Percentiles rank a stretch among this genome's conserved stretches.
Evolutionary conservation across 345 rosid species (phyloP).

Genomic region (Mallotus nudiflorus): DNA sequence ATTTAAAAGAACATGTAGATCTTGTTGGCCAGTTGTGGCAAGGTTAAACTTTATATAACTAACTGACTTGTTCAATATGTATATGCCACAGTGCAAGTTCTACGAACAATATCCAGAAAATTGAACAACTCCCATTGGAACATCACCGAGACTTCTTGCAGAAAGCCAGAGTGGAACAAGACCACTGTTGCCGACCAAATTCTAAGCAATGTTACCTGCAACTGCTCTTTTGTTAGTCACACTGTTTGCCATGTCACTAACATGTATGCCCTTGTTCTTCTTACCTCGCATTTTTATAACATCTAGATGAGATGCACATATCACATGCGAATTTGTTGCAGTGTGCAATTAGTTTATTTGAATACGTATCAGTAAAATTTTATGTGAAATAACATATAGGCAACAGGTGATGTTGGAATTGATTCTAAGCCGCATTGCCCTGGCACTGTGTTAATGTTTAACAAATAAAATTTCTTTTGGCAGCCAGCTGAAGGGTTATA

Average conservation of each 20-base stretch:
- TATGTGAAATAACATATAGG: no score
- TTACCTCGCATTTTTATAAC: background rate
- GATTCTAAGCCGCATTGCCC: no score
- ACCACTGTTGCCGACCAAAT: background rate
- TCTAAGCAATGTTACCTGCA: slow-evolving; percentile 44
- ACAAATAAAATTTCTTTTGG: background rate
- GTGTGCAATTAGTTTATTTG: no score
- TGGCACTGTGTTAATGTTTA: background rate
- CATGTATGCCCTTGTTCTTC: slow-evolving; percentile 45
- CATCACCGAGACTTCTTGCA: slow-evolving; percentile 45
- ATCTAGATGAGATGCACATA: no score
- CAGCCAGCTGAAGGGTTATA: slow-evolving; percentile 57
- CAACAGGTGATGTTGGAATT: no score
- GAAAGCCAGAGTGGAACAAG: slow-evolving; percentile 37
- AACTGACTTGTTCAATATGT: background rate
- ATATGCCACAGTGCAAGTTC: slow-evolving; percentile 46
- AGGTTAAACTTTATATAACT: background rate
- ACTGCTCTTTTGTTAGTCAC: slow-evolving; percentile 39
- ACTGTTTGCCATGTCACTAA: slow-evolving; percentile 56
- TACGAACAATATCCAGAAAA: slow-evolving; percentile 45
- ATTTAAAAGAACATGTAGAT: background rate
- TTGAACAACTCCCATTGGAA: slow-evolving; percentile 35
- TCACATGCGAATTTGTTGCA: background rate
- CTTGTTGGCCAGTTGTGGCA: no score
- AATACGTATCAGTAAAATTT: no score